phyloP scores from a whole-genome alignment of 192 early-diverging fungal species.

The Entomortierella lignicola region DNA sequence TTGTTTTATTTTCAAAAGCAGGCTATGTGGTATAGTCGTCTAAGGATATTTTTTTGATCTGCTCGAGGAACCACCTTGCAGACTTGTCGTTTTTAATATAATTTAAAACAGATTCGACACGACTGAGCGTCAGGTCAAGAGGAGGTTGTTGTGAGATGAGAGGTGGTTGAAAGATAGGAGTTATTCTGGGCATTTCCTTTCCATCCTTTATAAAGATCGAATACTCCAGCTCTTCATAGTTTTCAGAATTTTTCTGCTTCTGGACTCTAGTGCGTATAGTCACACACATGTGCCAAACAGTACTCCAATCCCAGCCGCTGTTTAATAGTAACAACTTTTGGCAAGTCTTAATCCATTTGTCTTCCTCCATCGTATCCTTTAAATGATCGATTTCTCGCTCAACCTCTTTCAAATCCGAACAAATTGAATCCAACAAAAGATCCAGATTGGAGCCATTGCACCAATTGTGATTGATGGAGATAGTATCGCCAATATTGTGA shows the following conservation, averaged over 20 bases:
- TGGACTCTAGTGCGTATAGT: constrained; percentile 20
- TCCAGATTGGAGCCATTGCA: constrained; percentile 70
- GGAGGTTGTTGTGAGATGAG: constrained; percentile 35
- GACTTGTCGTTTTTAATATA: constrained; percentile 22
- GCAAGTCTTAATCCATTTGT: constrained; percentile 59
- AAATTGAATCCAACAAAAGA: constrained; percentile 58
- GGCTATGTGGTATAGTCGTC: no score
- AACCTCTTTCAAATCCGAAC: constrained; percentile 59
- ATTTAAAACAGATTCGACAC: constrained; percentile 14
- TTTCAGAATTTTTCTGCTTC: neutral
- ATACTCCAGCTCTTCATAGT: neutral
- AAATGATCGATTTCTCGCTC: constrained; percentile 66
- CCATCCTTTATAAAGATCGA: neutral
- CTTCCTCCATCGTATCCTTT: constrained; percentile 53
- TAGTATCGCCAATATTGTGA: constrained; percentile 73
- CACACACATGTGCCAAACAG: constrained; percentile 52
- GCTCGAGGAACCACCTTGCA: constrained; percentile 32
- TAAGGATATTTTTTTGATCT: constrained; percentile 21
- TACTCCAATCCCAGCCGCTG: constrained; percentile 65
- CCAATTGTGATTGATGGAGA: constrained; percentile 87
- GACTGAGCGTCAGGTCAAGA: constrained; percentile 25
- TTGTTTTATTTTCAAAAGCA: no score
- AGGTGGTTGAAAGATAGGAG: constrained; percentile 34
- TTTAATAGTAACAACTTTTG: constrained; percentile 60
- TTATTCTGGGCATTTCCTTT: constrained; percentile 1